Evolutionary conservation across 2,329 filamentous ascomycete species (phyloP), one percentile per base, ranked within the genome.

Genomic region (Ascochyta lentis): DNA sequence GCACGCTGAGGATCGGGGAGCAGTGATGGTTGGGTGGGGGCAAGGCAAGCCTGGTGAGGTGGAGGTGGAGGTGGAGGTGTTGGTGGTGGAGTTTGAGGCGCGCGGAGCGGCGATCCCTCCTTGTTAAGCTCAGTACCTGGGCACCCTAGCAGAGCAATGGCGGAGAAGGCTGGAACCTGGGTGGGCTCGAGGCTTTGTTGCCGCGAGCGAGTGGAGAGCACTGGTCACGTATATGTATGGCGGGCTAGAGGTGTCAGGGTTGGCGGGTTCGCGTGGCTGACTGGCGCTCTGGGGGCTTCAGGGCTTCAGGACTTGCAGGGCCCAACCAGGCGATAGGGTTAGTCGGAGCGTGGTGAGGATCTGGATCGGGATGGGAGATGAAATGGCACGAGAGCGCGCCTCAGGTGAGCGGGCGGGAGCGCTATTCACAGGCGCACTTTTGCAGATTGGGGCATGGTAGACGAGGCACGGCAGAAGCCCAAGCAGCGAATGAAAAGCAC

Each of bases 71-170:
- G 6, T 26, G 26, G 26, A 7, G 26, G 8, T 67, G 58, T 29
- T 63, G 64, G 57, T 70, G 69, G 72, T 70, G 72, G 66, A 70
- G 69, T 68, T 61, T 67, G 69, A 71, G 71, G 71, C 71, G 70
- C 64, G 67, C 61, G 70, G 66, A 73, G 74, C 71, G 78, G 75
- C 78, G 79, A 80, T 80, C 78, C 39, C 65, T 64, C 76, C 78
- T 78, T 79, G 78, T 80, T 79, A 80, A 79, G 77, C 77, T 78
- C 75, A 75, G 73, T 73, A 75, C 71, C 73, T 76, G 77, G 77
- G 67, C 73, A 76, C 71, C 69, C 72, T 70, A 75, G 69, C 61
- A 70, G 66, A 73, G 72, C 73, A 73, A 78, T 76, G 78, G 78
- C 77, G 72, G 71, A 75, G 69, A 66, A 72, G 73, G 77, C 78